Conservation (phyloP, 768 basidiomycete species). For the Naganishia vaughanmartiniae region DNA sequence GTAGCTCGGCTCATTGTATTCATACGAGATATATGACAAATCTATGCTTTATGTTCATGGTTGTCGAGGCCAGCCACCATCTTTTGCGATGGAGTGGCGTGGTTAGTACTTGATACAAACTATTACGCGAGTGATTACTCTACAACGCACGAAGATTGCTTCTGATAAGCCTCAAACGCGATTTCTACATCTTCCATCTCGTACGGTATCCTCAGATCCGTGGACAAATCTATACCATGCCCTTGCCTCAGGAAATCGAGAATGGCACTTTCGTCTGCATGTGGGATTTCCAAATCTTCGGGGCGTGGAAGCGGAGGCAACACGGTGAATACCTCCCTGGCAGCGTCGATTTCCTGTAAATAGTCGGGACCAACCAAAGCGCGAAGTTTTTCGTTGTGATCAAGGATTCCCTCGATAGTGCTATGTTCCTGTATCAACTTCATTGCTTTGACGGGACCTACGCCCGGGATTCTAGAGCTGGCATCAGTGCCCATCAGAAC, state of each 20-base stretch:
- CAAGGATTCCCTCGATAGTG: slow-evolving; percentile 69
- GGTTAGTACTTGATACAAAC: background rate
- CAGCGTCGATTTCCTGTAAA: slow-evolving; percentile 31
- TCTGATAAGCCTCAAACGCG: background rate
- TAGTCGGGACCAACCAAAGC: slow-evolving; percentile 34
- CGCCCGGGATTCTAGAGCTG: slow-evolving; percentile 73
- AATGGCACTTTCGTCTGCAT: slow-evolving; percentile 33
- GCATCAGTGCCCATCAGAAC: slow-evolving; percentile 89
- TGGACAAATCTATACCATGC: slow-evolving; percentile 37
- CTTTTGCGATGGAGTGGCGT: background rate
- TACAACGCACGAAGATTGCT: background rate
- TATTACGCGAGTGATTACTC: background rate
- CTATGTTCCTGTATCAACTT: slow-evolving; percentile 70
- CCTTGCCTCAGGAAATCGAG: slow-evolving; percentile 38
- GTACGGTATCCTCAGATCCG: background rate
- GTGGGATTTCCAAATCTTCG: slow-evolving; percentile 3
- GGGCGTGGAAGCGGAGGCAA: slow-evolving; percentile 33
- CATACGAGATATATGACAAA: background rate
- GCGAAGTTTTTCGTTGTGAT: slow-evolving; percentile 39
- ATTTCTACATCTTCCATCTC: background rate
- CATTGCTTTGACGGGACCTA: slow-evolving; percentile 75
- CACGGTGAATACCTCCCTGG: slow-evolving; percentile 33
- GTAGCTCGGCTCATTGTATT: background rate
- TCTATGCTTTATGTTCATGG: background rate
- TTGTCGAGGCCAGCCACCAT: background rate